These are phyloP conservation scores for Furculomyces boomerangus DNA, from an alignment of 371 early-diverging fungal genomes.

Conservation along the genomic window DNA sequence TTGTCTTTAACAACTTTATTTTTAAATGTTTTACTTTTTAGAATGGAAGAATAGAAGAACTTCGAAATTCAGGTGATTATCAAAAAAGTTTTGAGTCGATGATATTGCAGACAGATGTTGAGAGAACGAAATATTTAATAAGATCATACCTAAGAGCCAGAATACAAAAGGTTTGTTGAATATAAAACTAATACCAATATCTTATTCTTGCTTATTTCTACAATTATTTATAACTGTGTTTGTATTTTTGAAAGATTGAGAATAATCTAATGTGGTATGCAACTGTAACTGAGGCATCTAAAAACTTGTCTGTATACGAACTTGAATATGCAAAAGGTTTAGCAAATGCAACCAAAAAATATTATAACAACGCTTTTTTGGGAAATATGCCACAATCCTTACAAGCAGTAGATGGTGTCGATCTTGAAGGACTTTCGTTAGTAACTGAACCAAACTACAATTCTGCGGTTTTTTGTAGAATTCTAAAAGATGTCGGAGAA, in stretches of 20 bases:
- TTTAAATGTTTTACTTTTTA: background rate
- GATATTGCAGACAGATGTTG: slow-evolving; percentile 61
- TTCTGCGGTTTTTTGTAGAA: slow-evolving; percentile 50
- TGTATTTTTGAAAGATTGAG: slow-evolving; percentile 27
- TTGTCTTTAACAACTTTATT: background rate
- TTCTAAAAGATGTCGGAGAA: slow-evolving; percentile 34
- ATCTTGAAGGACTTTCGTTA: slow-evolving; percentile 16
- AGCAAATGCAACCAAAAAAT: background rate
- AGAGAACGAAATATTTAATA: slow-evolving; percentile 59
- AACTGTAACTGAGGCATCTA: slow-evolving; percentile 13
- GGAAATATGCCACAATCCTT: slow-evolving; percentile 20
- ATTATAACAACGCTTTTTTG: slow-evolving; percentile 13
- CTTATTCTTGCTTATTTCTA: background rate
- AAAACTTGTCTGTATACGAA: slow-evolving; percentile 28
- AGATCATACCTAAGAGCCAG: slow-evolving; percentile 52
- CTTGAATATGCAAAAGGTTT: slow-evolving; percentile 26
- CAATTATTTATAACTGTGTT: background rate
- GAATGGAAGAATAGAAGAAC: slow-evolving; percentile 2
- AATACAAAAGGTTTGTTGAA: slow-evolving; percentile 15
- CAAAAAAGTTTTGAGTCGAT: slow-evolving; percentile 30
- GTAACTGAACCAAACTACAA: slow-evolving; percentile 48
- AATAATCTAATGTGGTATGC: slow-evolving; percentile 24
- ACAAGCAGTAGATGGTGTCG: slow-evolving; percentile 8
- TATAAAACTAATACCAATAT: slow-evolving; percentile 23
- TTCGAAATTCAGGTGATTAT: slow-evolving; percentile 2